Evolutionary conservation across 805 yeast species (phyloP), one percentile per base, ranked within the genome.

Genomic region (Candida alai): DNA sequence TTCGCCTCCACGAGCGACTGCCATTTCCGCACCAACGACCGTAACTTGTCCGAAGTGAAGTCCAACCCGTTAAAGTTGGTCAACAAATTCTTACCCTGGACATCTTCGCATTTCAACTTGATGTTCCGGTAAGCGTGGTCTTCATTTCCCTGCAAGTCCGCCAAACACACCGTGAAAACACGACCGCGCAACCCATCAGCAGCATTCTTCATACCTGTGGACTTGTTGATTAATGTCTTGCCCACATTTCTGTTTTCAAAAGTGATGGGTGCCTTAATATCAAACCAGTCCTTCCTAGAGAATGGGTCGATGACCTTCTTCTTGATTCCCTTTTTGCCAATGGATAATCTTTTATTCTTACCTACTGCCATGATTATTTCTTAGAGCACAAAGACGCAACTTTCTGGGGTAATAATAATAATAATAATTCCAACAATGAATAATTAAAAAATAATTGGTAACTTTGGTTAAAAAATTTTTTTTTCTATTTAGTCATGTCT

Each of bases 41-140:
- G 85, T 67, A 90, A 76, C 79, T 90, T 90, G 78, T 89, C 97
- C 51, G 95, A 77, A 63, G 97, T 89, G 83, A 90, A 89, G 77
- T 88, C 95, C 73, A 90, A 73, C 63, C 97, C 97, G 80, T 89
- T 96, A 93, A 89, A 90, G 93, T 90, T 90, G 78, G 97, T 89
- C 68, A 89, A 79, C 64, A 89, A 79, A 83, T 89, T 88, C 78
- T 87, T 86, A 76, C 97, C 97, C 77, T 90, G 96, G 57, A 89
- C 96, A 76, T 90, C 97, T 63, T 89, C 97, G 58, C 90, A 95
- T 77, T 97, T 88, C 74, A 90, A 85, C 74, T 84, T 86, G 65
- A 90, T 75, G 76, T 90, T 88, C 80, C 95, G 90, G 86, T 82
- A 84, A 49, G 97, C 80, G 80, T 89, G 95, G 76, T 90, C 97